These are phyloP conservation scores for Lotmaria passim DNA, from an alignment of 208 protist species.

Conservation along the genomic window DNA sequence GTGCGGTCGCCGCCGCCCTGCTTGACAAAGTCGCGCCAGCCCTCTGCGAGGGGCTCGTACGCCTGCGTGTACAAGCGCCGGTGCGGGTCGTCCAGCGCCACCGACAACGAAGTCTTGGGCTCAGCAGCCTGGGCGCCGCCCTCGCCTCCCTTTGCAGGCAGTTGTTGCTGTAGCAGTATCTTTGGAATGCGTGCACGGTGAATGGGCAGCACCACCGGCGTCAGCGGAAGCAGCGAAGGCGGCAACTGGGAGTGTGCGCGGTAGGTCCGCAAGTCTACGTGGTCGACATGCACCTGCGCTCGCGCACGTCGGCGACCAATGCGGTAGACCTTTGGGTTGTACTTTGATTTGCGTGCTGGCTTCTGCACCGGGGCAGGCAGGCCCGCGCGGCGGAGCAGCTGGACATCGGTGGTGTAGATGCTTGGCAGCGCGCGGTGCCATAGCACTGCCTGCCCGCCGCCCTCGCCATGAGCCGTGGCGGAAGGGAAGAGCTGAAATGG, in stretches of 20 bases:
- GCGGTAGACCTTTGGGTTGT: neutral
- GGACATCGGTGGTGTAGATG: conserved; percentile 22
- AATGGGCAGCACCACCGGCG: conserved; percentile 21
- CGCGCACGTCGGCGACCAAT: neutral
- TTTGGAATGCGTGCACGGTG: conserved; percentile 27
- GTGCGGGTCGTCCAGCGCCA: conserved; percentile 16
- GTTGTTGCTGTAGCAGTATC: conserved; percentile 16
- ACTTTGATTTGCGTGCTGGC: neutral
- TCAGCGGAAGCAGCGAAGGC: conserved; percentile 11
- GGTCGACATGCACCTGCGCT: conserved; percentile 21
- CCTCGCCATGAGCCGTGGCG: conserved; percentile 3
- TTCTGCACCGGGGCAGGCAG: neutral
- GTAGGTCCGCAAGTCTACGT: conserved; percentile 24
- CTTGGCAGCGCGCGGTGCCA: conserved; percentile 25
- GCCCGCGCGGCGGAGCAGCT: conserved; percentile 8
- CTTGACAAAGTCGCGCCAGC: neutral
- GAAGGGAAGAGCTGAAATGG: conserved; percentile 14
- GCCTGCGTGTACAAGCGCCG: conserved; percentile 29
- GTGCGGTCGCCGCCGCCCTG: conserved; percentile 5
- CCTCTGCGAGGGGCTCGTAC: conserved; percentile 12
- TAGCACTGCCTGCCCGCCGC: conserved; percentile 17
- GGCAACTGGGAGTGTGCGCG: conserved; percentile 19
- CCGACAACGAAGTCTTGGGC: too few species aligned
- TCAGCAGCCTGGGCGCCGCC: neutral
- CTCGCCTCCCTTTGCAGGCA: neutral